A percentile compares a stretch with the other conserved stretches of the same genome.
Conservation (phyloP, 805 yeast species). For the Yamadazyma paraphyllophila region DNA sequence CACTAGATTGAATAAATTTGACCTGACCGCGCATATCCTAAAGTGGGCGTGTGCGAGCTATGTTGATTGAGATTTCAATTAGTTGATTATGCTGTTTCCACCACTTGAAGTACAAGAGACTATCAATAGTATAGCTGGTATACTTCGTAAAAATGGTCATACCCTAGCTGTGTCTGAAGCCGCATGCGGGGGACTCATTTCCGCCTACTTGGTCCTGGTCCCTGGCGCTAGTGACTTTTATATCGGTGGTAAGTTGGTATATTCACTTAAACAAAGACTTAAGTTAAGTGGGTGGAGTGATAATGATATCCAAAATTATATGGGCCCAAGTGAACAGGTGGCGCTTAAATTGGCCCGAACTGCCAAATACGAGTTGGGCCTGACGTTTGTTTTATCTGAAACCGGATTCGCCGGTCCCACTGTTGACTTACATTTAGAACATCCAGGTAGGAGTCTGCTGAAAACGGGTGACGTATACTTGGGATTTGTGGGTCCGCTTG, state of each 20-base stretch:
- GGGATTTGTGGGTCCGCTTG: constrained; percentile 66
- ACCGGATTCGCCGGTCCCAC: constrained; percentile 88
- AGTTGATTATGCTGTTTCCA: constrained; percentile 44
- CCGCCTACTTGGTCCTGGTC: constrained; percentile 75
- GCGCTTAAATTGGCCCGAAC: constrained; percentile 77
- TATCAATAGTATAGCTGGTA: constrained; percentile 56
- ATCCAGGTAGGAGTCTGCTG: constrained; percentile 14
- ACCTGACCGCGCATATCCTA: too few species aligned
- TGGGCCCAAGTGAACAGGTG: constrained; percentile 79
- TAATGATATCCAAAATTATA: constrained; percentile 65
- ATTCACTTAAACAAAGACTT: constrained; percentile 71
- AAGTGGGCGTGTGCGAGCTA: too few species aligned
- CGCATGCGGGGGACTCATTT: constrained; percentile 84
- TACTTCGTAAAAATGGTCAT: constrained; percentile 51
- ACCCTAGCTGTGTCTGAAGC: constrained; percentile 83
- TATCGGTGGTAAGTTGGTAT: constrained; percentile 80
- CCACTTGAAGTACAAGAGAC: constrained; percentile 51
- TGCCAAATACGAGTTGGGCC: constrained; percentile 74
- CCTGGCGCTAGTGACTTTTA: constrained; percentile 85
- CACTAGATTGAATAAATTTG: constrained; percentile 2
- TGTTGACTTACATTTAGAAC: constrained; percentile 36
- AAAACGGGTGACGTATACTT: constrained; percentile 66
- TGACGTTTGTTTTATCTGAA: constrained; percentile 78
- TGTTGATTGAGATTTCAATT: too few species aligned
- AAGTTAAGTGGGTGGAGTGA: constrained; percentile 77